phyloP scores from a whole-genome alignment of 2,329 filamentous ascomycete genomes.

The Cladosporium sp. region DNA sequence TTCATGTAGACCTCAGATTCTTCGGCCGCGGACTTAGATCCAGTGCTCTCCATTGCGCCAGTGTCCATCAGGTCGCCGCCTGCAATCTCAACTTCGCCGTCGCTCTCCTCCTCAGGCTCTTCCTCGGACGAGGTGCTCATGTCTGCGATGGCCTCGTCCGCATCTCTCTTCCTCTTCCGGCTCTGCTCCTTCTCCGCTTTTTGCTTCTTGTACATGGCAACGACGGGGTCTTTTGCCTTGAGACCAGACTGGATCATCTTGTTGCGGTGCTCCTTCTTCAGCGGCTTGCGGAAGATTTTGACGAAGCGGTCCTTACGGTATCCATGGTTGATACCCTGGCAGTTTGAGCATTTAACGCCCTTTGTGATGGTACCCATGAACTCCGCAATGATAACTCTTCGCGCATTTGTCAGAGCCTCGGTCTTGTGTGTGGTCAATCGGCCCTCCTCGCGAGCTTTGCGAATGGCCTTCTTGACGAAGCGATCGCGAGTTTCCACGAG shows the following conservation, averaged over 20 bases:
- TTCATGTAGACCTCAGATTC: conserved; percentile 69
- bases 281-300: conserved; percentile 85
- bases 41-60: conserved; percentile 37
- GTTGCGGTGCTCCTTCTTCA: conserved; percentile 68
- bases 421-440: conserved; percentile 62
- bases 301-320: conserved; percentile 88
- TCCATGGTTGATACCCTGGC: conserved; percentile 66
- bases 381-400: conserved; percentile 70
- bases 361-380: conserved; percentile 71
- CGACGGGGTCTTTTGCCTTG: conserved; percentile 65
- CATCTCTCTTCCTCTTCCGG: conserved; percentile 44
- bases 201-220: conserved; percentile 50
- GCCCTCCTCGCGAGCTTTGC: conserved; percentile 48
- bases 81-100: conserved; percentile 30
- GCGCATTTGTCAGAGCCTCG: conserved; percentile 73
- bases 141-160: conserved; percentile 68
- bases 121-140: conserved; percentile 48
- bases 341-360: conserved; percentile 64
- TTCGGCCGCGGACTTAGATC: conserved; percentile 34
- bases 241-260: conserved; percentile 69
- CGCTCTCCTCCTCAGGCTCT: conserved; percentile 30
- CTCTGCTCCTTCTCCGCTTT: conserved; percentile 33
- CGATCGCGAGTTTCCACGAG: conserved; percentile 54
- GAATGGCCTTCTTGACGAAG: conserved; percentile 71
- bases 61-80: conserved; percentile 52